A percentile compares a stretch with the other conserved stretches of the same genome.
Evolutionary conservation across 208 protist species (phyloP).

Genomic region (Crithidia acanthocephali): DNA sequence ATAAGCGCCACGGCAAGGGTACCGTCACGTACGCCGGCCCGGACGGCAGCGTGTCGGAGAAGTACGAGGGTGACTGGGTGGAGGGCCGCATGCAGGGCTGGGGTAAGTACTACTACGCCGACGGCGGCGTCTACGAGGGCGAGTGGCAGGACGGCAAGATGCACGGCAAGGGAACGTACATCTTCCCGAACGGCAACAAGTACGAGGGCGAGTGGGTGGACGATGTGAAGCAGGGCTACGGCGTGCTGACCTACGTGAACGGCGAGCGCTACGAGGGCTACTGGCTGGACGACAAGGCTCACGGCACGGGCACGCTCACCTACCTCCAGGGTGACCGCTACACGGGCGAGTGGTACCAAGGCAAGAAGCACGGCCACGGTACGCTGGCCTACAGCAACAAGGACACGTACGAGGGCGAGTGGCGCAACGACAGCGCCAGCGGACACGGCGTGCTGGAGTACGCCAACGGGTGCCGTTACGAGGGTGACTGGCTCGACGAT

Average conservation of each 20-base stretch:
- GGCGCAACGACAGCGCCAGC: conserved; percentile 83
- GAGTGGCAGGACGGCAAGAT: conserved; percentile 93
- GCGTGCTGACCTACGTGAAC: conserved; percentile 89
- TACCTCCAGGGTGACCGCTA: conserved; percentile 93
- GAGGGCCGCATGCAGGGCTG: conserved; percentile 95
- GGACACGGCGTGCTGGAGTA: conserved; percentile 88
- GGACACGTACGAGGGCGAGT: conserved; percentile 92
- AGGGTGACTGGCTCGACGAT: conserved; percentile 89
- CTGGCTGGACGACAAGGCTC: conserved; percentile 91
- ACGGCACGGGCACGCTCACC: conserved; percentile 89
- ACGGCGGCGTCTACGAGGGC: conserved; percentile 93
- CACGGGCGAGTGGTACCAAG: conserved; percentile 91
- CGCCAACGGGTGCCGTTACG: conserved; percentile 92
- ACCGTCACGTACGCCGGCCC: conserved; percentile 89
- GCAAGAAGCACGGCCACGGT: conserved; percentile 91
- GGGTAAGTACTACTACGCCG: conserved; percentile 94
- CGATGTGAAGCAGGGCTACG: conserved; percentile 93
- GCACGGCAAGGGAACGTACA: conserved; percentile 93
- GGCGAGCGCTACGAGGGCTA: conserved; percentile 91
- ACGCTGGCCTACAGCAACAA: conserved; percentile 92
- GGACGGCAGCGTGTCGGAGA: conserved; percentile 92
- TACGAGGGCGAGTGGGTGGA: conserved; percentile 96
- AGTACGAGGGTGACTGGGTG: conserved; percentile 95
- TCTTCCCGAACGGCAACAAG: conserved; percentile 95
- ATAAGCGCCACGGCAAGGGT: conserved; percentile 94